Evolutionary conservation across 805 yeast genomes (phyloP), one percentile per base, ranked within the genome.

Genomic region (Suhomyces sp.): DNA sequence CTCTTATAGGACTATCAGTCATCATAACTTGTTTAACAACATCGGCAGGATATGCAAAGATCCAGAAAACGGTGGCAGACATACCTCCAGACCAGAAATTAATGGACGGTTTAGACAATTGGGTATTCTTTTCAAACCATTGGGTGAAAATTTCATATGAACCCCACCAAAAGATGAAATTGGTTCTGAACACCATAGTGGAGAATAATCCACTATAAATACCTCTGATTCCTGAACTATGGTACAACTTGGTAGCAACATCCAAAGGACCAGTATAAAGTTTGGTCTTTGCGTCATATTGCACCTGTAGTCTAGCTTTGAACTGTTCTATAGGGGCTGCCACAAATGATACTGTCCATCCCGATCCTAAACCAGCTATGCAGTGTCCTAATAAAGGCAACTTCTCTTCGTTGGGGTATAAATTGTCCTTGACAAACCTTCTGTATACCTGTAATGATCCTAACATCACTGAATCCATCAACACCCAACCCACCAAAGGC

Each of bases 41-140:
- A 58, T 88, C 96, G 0, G 83, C 76, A 1, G 96, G 96, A 53
- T 86, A 88, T 0, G 96, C 96, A 24, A 83, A 76, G 12, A 83
- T 76, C 96, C 96, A 88, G 61, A 88, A 88, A 27, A 87, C 81
- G 0, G 87, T 75, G 3, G 96, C 96, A 32, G 88, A 75, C 29
- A 87, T 63, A 0, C 96, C 96, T 19, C 96, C 96, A 7, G 90
- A 76, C 95, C 95, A 88, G 63, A 88, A 88, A 57, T 87, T 88
- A 39, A 88, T 72, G 0, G 88, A 68, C 2, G 93, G 77, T 25
- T 75, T 75, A 31, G 82, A 76, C 70, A 87, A 46, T 25, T 63
- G 59, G 1, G 95, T 87, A 48, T 85, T 68, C 5, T 69, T 65
- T 45, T 75, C 72, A 59, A 88, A 79, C 70, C 73, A 80, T 36